These are phyloP conservation scores for Wickerhamiella kurtzmanii DNA, from an alignment of 805 yeast species.

Conservation along the genomic window DNA sequence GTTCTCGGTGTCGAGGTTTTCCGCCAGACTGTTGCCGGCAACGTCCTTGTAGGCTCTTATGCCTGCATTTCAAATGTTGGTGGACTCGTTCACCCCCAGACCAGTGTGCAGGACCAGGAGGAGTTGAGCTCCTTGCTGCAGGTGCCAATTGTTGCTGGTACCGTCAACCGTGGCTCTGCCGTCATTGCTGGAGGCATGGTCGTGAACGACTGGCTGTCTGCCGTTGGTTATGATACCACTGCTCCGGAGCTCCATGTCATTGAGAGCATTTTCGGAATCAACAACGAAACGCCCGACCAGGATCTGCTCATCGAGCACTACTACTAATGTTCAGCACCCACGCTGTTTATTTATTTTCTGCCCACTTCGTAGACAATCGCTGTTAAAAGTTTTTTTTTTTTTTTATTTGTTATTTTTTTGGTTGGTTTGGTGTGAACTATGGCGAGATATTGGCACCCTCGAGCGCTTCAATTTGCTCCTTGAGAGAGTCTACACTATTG, in stretches of 20 bases:
- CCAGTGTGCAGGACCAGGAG: conserved; percentile 95
- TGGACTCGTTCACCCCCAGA: conserved; percentile 96
- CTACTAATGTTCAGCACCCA: conserved; percentile 15
- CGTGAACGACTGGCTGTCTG: conserved; percentile 96
- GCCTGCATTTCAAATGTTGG: conserved; percentile 94
- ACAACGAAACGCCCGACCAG: conserved; percentile 29
- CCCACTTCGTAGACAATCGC: neutral
- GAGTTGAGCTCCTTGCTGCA: conserved; percentile 89
- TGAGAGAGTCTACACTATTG: neutral
- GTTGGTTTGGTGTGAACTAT: too few species aligned
- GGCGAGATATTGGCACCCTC: too few species aligned
- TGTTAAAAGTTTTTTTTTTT: neutral
- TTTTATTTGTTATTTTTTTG: neutral
- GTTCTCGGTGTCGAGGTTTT: conserved; percentile 97
- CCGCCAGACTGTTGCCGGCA: conserved; percentile 97
- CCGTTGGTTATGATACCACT: conserved; percentile 92
- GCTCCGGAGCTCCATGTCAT: conserved; percentile 96
- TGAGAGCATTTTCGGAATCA: conserved; percentile 69
- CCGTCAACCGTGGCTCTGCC: conserved; percentile 92
- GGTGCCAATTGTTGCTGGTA: conserved; percentile 97
- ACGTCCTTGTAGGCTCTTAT: conserved; percentile 93
- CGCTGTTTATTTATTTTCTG: neutral
- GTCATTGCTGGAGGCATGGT: conserved; percentile 99
- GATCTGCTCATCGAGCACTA: conserved; percentile 29
- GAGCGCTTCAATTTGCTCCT: neutral